Conservation (phyloP, 441 rosid species). For the Manihot esculenta region DNA sequence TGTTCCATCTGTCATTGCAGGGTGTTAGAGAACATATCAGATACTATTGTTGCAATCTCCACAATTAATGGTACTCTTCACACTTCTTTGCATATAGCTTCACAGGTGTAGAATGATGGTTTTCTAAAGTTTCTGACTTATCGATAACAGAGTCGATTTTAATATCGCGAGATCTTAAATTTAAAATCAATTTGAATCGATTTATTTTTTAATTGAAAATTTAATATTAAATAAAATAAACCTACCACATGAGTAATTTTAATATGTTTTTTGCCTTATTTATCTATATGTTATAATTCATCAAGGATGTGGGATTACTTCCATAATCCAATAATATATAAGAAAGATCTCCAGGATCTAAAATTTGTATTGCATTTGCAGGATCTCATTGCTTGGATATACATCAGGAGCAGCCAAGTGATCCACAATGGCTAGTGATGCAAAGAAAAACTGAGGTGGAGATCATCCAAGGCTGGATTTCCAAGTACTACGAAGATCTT, state of each 20-base stretch:
- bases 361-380: not conserved
- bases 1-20: slow-evolving; percentile 22
- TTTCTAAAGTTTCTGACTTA: no score
- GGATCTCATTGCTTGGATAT: slow-evolving; percentile 27
- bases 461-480: slow-evolving; percentile 20
- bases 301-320: no score
- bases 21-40: slow-evolving; percentile 58
- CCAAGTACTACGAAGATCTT: slow-evolving; percentile 14
- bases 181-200: no score
- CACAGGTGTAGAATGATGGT: no score
- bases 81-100: not conserved
- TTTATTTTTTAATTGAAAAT: no score
- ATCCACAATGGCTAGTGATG: slow-evolving; percentile 21
- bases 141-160: no score
- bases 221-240: no score
- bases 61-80: slow-evolving; percentile 38
- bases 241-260: no score
- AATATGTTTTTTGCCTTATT: no score
- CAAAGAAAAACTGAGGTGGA: slow-evolving; percentile 21
- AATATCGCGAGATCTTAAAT: no score
- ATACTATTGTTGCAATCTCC: slow-evolving; percentile 40
- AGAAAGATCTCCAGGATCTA: not conserved
- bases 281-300: no score
- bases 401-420: slow-evolving; percentile 7
- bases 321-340: no score